Evolutionary conservation across 441 rosid genomes (phyloP).

Genomic region (Geranium incanum): DNA sequence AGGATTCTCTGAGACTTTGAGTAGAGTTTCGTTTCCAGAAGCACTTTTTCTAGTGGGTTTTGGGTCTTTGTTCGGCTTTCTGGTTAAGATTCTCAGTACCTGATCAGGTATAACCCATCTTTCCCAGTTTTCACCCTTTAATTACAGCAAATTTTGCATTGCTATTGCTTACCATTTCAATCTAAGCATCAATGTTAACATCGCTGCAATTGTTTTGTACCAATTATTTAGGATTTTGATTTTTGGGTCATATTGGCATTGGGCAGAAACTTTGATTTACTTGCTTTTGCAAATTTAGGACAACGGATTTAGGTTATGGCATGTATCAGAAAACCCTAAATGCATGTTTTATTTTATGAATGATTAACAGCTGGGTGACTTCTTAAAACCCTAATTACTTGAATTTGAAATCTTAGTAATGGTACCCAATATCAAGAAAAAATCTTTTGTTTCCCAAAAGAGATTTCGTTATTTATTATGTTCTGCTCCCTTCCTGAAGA

Average conservation of each 20-base stretch:
- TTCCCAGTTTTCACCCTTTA: not conserved
- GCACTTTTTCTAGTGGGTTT: not conserved
- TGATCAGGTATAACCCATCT: constrained; percentile 2
- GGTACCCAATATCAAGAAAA: not conserved
- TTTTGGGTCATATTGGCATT: constrained; percentile 5
- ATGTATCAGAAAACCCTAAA: constrained; percentile 5
- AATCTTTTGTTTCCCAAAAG: not conserved
- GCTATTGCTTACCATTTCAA: not conserved
- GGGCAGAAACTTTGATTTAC: not conserved
- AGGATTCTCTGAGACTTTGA: not conserved
- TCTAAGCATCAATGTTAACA: constrained; percentile 1
- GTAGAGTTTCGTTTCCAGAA: constrained; percentile 4
- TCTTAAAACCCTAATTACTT: constrained; percentile 5
- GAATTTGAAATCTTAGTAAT: not conserved
- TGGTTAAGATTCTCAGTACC: not conserved
- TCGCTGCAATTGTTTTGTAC: not conserved
- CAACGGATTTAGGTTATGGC: not conserved
- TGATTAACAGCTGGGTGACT: constrained; percentile 2
- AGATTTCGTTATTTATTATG: not conserved
- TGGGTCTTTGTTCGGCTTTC: not conserved
- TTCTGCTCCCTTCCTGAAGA: not conserved
- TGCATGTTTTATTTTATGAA: not conserved
- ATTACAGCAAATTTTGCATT: constrained; percentile 7
- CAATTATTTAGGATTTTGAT: not conserved
- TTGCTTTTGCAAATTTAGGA: not conserved